Evolutionary conservation across 345 rosid genomes (phyloP), one percentile per base, ranked within the genome.

Genomic region (Gossypium herbaceum): DNA sequence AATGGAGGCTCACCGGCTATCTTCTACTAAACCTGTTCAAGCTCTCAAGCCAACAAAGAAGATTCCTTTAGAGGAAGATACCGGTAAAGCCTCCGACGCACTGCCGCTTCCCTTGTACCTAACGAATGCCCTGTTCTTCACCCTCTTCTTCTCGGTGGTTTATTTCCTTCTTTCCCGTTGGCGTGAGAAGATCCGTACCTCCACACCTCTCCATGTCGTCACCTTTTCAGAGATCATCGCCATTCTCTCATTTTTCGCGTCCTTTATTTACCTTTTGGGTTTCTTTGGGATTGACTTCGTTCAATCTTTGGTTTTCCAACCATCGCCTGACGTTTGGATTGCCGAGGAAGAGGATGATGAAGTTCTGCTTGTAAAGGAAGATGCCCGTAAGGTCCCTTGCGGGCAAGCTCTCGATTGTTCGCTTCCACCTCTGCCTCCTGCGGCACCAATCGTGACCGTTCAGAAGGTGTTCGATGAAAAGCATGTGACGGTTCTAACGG

Each of bases 131-230:
- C 75, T 86, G 25, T 90, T 85, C 85, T 86, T 90, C 82, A 79
- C 86, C 6, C 79, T 86, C 62, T 90, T 90, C 84, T 90, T 88
- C 84, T 82, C 89, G 9, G 89, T 83, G 41, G 89, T 88, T 4
- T 88, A 90, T 71, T 90, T 77, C 66, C 86, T 90, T 22, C 89
- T 90, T 65, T 77, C 85, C 34, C 89, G 92, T 17, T 90, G 94
- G 94, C 81, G 94, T 10, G 91, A 90, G 71, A 90, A 90, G 94
- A 88, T 90, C 80, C 88, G 94, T 8, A 84, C 74, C 41, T 83
- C 87, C 17, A 85, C 91, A 1, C 94, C 94, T 11, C 91, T 90
- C 72, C 92, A 88, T 22, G 76, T 84, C 64, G 80, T 90, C 24
- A 79, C 82, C 7, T 72, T 87, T 25, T 77, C 94, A 39, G 94